phyloP scores from a whole-genome alignment of 495 filamentous ascomycete genomes.

The Choiromyces venosus region DNA sequence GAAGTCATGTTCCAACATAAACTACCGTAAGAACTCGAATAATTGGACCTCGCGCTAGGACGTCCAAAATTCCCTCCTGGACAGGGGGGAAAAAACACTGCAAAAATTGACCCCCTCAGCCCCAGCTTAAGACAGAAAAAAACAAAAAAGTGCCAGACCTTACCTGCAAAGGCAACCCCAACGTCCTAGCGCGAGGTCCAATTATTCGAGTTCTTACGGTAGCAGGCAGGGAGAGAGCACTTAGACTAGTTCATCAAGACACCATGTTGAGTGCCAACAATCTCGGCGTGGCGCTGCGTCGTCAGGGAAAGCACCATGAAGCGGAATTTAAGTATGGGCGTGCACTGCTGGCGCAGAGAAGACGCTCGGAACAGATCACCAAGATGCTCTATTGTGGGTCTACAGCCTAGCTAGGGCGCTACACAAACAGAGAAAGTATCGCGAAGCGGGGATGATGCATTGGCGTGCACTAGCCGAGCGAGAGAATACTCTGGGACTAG shows the following conservation, averaged over 20 bases:
- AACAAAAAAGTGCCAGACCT: too few species aligned
- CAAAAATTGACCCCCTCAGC: too few species aligned
- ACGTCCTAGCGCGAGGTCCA: too few species aligned
- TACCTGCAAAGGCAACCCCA: too few species aligned
- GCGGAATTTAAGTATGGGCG: neutral
- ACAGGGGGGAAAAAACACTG: too few species aligned
- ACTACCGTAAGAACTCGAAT: too few species aligned
- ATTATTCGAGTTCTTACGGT: too few species aligned
- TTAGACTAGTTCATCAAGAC: neutral
- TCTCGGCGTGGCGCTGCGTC: neutral
- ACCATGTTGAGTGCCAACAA: neutral
- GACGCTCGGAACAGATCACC: neutral
- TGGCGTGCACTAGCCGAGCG: constrained; percentile 18
- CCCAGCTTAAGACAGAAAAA: too few species aligned
- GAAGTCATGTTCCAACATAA: too few species aligned
- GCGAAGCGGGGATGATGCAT: constrained; percentile 12
- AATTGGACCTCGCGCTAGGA: too few species aligned
- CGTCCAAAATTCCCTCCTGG: too few species aligned
- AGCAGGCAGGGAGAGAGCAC: too few species aligned
- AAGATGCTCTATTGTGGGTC: constrained; percentile 16
- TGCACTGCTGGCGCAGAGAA: neutral
- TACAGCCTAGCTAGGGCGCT: constrained; percentile 28
- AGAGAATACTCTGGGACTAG: constrained; percentile 25
- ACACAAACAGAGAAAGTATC: constrained; percentile 13
- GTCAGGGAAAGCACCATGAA: neutral